These are phyloP conservation scores for Eutrema japonicum DNA, from an alignment of 345 rosid species.

Conservation along the genomic window DNA sequence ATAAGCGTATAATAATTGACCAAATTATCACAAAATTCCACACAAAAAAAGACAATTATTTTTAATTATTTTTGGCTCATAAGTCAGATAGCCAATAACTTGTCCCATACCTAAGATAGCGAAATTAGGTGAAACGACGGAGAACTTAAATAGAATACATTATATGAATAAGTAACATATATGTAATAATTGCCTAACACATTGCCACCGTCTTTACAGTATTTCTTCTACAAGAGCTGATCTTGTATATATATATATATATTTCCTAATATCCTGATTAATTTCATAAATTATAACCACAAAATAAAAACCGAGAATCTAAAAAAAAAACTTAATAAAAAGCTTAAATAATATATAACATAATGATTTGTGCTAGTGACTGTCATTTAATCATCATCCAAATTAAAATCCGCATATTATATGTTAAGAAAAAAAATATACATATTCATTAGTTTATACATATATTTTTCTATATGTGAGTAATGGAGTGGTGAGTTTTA, in stretches of 20 bases:
- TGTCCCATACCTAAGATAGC: conserved; percentile 21
- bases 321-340: too few relatives aligned
- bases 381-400: too few relatives aligned
- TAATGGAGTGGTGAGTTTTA: not conserved
- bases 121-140: conserved; percentile 13
- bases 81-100: conserved; percentile 25
- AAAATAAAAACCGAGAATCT: not conserved
- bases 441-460: not conserved
- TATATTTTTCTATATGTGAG: not conserved
- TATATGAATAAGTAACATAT: not conserved
- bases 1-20: not conserved
- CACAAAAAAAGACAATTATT: conserved; percentile 3
- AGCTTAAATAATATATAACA: too few relatives aligned
- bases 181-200: conserved; percentile 14
- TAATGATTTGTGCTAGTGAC: too few relatives aligned
- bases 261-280: not conserved
- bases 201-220: conserved; percentile 39
- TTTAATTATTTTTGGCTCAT: not conserved
- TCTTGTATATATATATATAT: not conserved
- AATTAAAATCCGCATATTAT: too few relatives aligned
- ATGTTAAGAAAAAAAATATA: not conserved
- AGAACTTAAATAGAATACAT: not conserved
- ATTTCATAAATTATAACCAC: conserved; percentile 2
- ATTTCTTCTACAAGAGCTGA: not conserved
- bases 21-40: not conserved